Evolutionary conservation across 1,284 basidiomycete species (phyloP), one percentile per base, ranked within the genome.

Genomic region (Ustilago trichophora): DNA sequence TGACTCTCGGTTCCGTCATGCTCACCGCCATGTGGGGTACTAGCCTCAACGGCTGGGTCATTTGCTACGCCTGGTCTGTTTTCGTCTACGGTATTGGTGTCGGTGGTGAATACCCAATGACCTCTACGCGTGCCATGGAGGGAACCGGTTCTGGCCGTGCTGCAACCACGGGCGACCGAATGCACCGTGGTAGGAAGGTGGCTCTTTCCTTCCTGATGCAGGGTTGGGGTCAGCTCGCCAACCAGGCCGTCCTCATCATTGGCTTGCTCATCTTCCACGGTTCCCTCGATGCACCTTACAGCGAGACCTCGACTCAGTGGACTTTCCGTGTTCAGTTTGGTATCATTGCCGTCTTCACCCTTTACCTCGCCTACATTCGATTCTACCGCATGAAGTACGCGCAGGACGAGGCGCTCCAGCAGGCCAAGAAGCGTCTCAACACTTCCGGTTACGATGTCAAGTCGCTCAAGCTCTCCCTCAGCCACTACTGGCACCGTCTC

Each of bases 81-180:
- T 85, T 85, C 75, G 75, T 86, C 67, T 86, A 85, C 77, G 84
- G 84, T 36, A 64, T 80, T 21, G 76, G 76, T 40, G 84, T 85
- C 32, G 84, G 84, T 43, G 84, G 84, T 49, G 84, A 85, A 73
- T 86, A 86, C 76, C 85, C 85, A 7, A 85, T 86, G 84, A 86
- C 85, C 0, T 84, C 84, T 3, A 85, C 85, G 1, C 83, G 83
- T 13, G 83, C 85, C 0, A 84, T 86, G 78, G 85, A 86, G 73
- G 80, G 81, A 42, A 81, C 81, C 51, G 67, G 75, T 15, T 57
- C 75, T n/a, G 83, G 82, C n/a, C 77, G 77, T 11, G 77, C 69
- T 65, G 42, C 82, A 70, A 44, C 82, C 82, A 71, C 82, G 66
- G 56, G 84, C 82, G 85, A 86, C 80, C 84, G 85, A 58, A 80